Conservation (phyloP, 2,329 filamentous ascomycete genomes). For the Fusarium sp. region DNA sequence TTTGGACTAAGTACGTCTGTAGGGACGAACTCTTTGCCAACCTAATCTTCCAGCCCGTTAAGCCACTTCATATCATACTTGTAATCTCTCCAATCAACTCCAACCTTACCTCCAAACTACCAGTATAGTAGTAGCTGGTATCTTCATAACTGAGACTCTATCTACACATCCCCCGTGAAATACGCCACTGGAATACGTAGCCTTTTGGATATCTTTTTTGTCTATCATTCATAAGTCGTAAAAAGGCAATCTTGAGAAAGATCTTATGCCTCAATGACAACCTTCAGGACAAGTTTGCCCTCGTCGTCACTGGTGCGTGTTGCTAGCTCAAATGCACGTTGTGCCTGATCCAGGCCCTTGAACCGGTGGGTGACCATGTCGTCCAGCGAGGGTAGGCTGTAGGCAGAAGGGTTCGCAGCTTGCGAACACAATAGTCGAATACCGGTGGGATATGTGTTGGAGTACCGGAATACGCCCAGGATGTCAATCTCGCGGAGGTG, state of each 20-base stretch:
- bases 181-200: not conserved
- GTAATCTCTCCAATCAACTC: not conserved
- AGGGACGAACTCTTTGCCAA: not conserved
- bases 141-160: not conserved
- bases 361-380: constrained; percentile 79
- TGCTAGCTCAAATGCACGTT: constrained; percentile 75
- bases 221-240: constrained; percentile 32
- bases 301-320: constrained; percentile 72
- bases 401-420: constrained; percentile 48
- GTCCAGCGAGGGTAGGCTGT: constrained; percentile 69
- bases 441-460: constrained; percentile 78
- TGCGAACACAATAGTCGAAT: constrained; percentile 67
- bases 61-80: not conserved
- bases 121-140: not conserved
- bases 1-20: not conserved
- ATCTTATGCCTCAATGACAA: constrained; percentile 67
- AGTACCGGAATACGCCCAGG: constrained; percentile 80
- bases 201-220: constrained; percentile 27
- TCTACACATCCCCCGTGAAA: not conserved
- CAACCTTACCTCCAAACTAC: not conserved
- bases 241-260: not conserved
- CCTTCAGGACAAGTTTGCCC: constrained; percentile 76
- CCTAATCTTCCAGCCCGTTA: not conserved
- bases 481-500: constrained; percentile 81
- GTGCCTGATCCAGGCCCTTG: constrained; percentile 69